phyloP scores from a whole-genome alignment of 2,329 filamentous ascomycete genomes.

The Dothistroma pini region DNA sequence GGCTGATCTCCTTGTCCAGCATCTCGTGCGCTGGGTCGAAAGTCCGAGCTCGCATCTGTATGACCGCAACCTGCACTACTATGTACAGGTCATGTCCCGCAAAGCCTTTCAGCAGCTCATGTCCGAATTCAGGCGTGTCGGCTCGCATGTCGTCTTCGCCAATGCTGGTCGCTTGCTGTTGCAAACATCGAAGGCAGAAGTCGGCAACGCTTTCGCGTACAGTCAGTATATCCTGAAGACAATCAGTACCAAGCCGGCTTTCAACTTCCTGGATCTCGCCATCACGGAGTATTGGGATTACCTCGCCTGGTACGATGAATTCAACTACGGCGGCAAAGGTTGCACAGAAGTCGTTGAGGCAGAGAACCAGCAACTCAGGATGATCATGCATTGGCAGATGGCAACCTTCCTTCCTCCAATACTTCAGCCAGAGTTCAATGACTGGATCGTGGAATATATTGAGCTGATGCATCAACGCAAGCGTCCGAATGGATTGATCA shows the following conservation, averaged over 20 bases:
- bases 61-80: slow-evolving; percentile 89
- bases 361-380: slow-evolving; percentile 78
- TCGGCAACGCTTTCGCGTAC: slow-evolving; percentile 95
- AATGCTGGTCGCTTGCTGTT: slow-evolving; percentile 83
- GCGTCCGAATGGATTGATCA: slow-evolving; percentile 50
- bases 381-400: slow-evolving; percentile 98
- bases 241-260: slow-evolving; percentile 90
- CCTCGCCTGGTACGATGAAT: slow-evolving; percentile 97
- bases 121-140: slow-evolving; percentile 91
- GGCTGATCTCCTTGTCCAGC: slow-evolving; percentile 97
- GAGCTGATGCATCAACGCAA: slow-evolving; percentile 90
- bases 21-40: slow-evolving; percentile 96
- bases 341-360: slow-evolving; percentile 73
- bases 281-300: slow-evolving; percentile 99
- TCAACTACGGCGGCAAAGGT: slow-evolving; percentile 95
- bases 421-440: slow-evolving; percentile 79
- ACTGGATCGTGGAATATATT: slow-evolving; percentile 94
- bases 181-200: slow-evolving; percentile 94
- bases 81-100: slow-evolving; percentile 97
- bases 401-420: slow-evolving; percentile 78
- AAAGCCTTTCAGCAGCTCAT: slow-evolving; percentile 97
- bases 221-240: slow-evolving; percentile 97
- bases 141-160: slow-evolving; percentile 93
- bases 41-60: slow-evolving; percentile 92
- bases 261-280: slow-evolving; percentile 94